Evolutionary conservation across 345 rosid genomes (phyloP).

Genomic region (Triadica sebifera): DNA sequence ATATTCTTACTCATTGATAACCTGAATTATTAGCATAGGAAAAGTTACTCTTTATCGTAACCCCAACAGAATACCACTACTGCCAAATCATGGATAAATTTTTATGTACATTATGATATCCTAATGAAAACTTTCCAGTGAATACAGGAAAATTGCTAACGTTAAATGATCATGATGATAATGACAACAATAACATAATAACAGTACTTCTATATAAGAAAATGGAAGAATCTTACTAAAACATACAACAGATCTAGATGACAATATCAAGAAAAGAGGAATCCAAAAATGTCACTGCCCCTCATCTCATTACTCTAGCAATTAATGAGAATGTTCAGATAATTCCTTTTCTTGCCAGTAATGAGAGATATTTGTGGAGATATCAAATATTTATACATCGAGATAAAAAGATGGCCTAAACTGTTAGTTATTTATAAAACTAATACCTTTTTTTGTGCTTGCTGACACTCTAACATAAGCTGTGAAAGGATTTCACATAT

Average conservation of each 20-base stretch:
- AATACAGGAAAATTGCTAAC: background rate
- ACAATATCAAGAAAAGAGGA: too few relatives aligned
- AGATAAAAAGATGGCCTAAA: background rate
- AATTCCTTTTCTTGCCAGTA: background rate
- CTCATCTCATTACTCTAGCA: background rate
- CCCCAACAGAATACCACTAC: background rate
- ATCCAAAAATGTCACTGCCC: background rate
- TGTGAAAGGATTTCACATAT: background rate
- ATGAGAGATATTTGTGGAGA: background rate
- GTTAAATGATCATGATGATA: background rate
- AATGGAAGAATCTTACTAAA: too few relatives aligned
- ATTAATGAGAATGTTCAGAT: too few relatives aligned
- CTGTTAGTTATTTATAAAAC: background rate
- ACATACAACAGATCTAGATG: background rate
- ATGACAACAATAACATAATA: too few relatives aligned
- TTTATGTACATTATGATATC: background rate
- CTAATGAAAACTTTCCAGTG: background rate
- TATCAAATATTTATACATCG: too few relatives aligned
- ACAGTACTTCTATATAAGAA: too few relatives aligned
- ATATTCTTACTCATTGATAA: background rate
- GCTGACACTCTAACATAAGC: background rate
- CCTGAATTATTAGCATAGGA: background rate
- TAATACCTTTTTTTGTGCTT: background rate
- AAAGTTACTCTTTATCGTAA: background rate
- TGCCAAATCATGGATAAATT: background rate